phyloP scores from a whole-genome alignment of 352 stramenopile genomes.

The Globisporangium acanthophoron region DNA sequence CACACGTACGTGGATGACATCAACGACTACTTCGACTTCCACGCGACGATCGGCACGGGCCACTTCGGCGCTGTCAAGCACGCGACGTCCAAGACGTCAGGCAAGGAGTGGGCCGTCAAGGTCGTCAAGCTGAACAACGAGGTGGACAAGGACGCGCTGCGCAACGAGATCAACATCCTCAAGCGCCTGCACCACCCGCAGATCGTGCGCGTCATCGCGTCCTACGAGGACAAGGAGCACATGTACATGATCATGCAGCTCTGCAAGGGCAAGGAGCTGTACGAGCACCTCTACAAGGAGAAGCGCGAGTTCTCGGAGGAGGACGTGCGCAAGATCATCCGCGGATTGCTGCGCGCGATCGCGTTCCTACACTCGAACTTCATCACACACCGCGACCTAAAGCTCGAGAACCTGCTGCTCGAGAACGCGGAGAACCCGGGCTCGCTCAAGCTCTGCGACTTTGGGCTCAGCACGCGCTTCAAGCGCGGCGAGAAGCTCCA shows the following conservation, averaged over 20 bases:
- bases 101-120: constrained; percentile 78
- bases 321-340: constrained; percentile 63
- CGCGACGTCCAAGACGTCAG: constrained; percentile 48
- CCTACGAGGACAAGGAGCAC: constrained; percentile 69
- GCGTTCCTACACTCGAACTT: constrained; percentile 79
- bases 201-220: constrained; percentile 73
- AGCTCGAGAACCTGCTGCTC: constrained; percentile 79
- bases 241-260: constrained; percentile 89
- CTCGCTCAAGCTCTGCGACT: constrained; percentile 81
- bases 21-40: constrained; percentile 55
- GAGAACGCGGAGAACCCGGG: constrained; percentile 52
- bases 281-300: constrained; percentile 69
- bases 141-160: constrained; percentile 65
- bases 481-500: constrained; percentile 65
- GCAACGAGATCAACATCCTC: constrained; percentile 75
- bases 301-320: constrained; percentile 57
- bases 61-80: constrained; percentile 71
- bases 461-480: constrained; percentile 74
- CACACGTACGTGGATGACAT: constrained; percentile 74
- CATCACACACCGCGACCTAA: constrained; percentile 76
- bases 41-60: constrained; percentile 54
- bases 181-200: constrained; percentile 76
- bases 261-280: constrained; percentile 78
- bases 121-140: constrained; percentile 65
- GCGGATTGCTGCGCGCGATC: constrained; percentile 46